phyloP scores from a whole-genome alignment of 2,329 filamentous ascomycete genomes.

The Pseudogymnoascus sp. region DNA sequence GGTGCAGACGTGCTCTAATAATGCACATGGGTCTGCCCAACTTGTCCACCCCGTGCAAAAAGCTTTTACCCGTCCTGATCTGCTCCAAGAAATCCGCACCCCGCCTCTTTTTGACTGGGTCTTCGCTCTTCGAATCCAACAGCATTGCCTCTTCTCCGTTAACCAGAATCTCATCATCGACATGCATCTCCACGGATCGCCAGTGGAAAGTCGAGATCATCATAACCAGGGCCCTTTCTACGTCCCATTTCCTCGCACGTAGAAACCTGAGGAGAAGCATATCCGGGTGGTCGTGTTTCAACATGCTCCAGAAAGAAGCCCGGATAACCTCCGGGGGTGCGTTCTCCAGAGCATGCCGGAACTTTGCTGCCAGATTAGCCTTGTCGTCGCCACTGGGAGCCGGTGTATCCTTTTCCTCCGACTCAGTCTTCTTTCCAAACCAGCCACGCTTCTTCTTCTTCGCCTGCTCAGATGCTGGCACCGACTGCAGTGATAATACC shows the following conservation, averaged over 20 bases:
- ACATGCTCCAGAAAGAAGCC: constrained; percentile 81
- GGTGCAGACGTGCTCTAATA: constrained; percentile 75
- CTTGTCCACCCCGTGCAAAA: constrained; percentile 80
- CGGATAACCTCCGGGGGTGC: constrained; percentile 72
- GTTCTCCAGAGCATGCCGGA: constrained; percentile 70
- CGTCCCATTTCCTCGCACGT: constrained; percentile 89
- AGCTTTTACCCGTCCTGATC: constrained; percentile 85
- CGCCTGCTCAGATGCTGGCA: constrained; percentile 43
- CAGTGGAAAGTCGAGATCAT: constrained; percentile 89
- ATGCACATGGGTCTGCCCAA: constrained; percentile 78
- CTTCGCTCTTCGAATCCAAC: constrained; percentile 46
- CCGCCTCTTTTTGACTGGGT: constrained; percentile 55
- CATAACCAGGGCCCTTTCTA: constrained; percentile 90
- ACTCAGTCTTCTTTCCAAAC: constrained; percentile 55
- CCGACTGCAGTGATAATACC: constrained; percentile 17
- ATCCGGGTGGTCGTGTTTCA: constrained; percentile 93
- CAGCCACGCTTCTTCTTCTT: constrained; percentile 68
- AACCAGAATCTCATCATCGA: constrained; percentile 80
- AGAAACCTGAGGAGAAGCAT: constrained; percentile 74
- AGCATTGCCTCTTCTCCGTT: constrained; percentile 65
- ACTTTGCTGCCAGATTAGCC: constrained; percentile 82
- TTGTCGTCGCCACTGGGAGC: constrained; percentile 63
- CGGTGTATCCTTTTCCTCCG: constrained; percentile 37
- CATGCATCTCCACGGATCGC: constrained; percentile 73
- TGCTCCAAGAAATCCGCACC: constrained; percentile 75